These are phyloP conservation scores for Candida oleophila DNA, from an alignment of 805 yeast species.

Conservation along the genomic window DNA sequence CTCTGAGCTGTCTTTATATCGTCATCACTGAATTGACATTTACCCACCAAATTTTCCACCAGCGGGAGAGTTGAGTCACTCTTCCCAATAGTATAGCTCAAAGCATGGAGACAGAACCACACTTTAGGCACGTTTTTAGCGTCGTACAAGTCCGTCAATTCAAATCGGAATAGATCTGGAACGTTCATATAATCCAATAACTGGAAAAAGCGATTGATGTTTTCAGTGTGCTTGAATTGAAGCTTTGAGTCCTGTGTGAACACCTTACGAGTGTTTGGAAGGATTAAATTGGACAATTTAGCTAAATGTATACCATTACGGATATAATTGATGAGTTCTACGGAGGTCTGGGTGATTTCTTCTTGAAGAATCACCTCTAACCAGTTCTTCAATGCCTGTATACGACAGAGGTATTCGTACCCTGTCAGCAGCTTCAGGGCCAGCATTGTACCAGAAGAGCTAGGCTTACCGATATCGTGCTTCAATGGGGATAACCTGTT, in stretches of 20 bases:
- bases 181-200: slow-evolving; percentile 68
- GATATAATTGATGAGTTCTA: slow-evolving; percentile 61
- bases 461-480: slow-evolving; percentile 17
- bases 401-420: slow-evolving; percentile 78
- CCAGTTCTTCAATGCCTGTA: slow-evolving; percentile 82
- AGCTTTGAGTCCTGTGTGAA: slow-evolving; percentile 56
- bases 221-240: slow-evolving; percentile 89
- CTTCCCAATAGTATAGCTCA: slow-evolving; percentile 68
- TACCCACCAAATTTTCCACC: slow-evolving; percentile 62
- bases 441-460: slow-evolving; percentile 8
- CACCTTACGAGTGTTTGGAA: slow-evolving; percentile 59
- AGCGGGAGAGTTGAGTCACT: slow-evolving; percentile 54
- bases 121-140: slow-evolving; percentile 91
- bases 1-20: slow-evolving; percentile 72
- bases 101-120: slow-evolving; percentile 87
- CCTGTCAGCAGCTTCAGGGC: slow-evolving; percentile 31
- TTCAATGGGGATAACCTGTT: slow-evolving; percentile 12
- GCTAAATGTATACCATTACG: slow-evolving; percentile 88
- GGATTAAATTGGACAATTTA: slow-evolving; percentile 66
- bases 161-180: slow-evolving; percentile 88
- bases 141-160: slow-evolving; percentile 89
- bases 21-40: slow-evolving; percentile 59
- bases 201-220: slow-evolving; percentile 78
- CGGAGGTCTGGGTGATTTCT: slow-evolving; percentile 51
- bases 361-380: slow-evolving; percentile 62